Evolutionary conservation across 345 rosid genomes (phyloP), one percentile per base, ranked within the genome.

Genomic region (Reutealis trisperma): DNA sequence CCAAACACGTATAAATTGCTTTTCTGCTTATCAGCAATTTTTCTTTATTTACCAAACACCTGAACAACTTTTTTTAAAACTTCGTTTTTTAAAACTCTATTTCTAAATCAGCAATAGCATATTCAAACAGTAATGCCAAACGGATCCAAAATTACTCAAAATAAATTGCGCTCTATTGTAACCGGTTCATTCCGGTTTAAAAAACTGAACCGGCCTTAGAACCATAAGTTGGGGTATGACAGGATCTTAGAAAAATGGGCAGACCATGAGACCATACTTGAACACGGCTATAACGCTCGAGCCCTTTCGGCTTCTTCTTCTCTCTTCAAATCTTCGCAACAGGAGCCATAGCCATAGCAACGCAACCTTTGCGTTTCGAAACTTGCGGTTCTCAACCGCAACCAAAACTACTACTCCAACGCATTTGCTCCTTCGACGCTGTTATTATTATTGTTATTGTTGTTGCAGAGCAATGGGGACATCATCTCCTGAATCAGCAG

Each of bases 201-300:
- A 1, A 19, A 70, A 9, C 22, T 34, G 5, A 57, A 71, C 63
- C 62, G 54, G 49, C 19, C 3, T 16, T 37, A 6, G 27, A 59
- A 0, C n/a, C 30, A 45, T 11, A 4, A 12, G 55, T 37, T 21
- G 10, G 18, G 27, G 67, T n/a, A 27, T 30, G 45, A 22, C n/a
- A 6, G 8, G 1, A 21, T 16, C 21, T 52, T 54, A 18, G 21
- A 27, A 14, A 34, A 37, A 37, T 37, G 0, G 41, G 21, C 58
- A 72, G 54, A 75, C 51, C 45, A 87, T 87, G 94, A 85, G 81
- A 76, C 57, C 81, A 12, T 59, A 75, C 60, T 74, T 79, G 74
- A 86, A 75, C 71, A 63, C 82, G 41, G 61, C 84, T 24, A 77
- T 74, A 75, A 88, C 76, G 22, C 75, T 87, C n/a, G 74, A 79